A percentile compares a stretch with the other conserved stretches of the same genome.
phyloP scores from a whole-genome alignment of 306 rosid species.

The Fragaria iinumae region DNA sequence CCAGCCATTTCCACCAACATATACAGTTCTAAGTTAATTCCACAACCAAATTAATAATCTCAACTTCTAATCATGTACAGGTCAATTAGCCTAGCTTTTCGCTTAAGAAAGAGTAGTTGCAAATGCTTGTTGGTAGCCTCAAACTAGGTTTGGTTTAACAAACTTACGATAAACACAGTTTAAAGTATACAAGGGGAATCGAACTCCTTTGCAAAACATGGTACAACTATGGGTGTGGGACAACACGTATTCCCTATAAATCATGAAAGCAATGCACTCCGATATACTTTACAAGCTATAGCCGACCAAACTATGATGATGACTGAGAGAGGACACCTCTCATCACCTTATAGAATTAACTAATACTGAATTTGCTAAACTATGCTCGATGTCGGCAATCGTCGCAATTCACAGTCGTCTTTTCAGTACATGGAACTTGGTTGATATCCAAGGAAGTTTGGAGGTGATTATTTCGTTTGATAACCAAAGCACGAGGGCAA shows the following conservation, averaged over 20 bases:
- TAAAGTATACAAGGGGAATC: neutral
- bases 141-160: neutral
- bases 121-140: neutral
- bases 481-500: neutral
- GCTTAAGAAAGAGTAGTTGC: neutral
- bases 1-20: neutral
- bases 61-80: neutral
- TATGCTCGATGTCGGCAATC: no score
- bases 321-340: constrained; percentile 12
- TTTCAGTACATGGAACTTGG: neutral
- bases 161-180: constrained; percentile 4
- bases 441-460: neutral
- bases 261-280: constrained; percentile 74
- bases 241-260: constrained; percentile 47
- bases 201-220: neutral
- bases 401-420: no score
- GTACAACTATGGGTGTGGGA: constrained; percentile 37
- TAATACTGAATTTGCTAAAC: neutral
- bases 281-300: constrained; percentile 42
- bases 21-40: neutral
- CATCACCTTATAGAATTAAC: neutral
- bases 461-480: neutral
- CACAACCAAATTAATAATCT: neutral
- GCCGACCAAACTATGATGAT: constrained; percentile 57
- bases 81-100: constrained; percentile 4